Base-by-base conservation (phyloP, 2,329 filamentous ascomycete genomes). In the Fusarium sp. region DNA sequence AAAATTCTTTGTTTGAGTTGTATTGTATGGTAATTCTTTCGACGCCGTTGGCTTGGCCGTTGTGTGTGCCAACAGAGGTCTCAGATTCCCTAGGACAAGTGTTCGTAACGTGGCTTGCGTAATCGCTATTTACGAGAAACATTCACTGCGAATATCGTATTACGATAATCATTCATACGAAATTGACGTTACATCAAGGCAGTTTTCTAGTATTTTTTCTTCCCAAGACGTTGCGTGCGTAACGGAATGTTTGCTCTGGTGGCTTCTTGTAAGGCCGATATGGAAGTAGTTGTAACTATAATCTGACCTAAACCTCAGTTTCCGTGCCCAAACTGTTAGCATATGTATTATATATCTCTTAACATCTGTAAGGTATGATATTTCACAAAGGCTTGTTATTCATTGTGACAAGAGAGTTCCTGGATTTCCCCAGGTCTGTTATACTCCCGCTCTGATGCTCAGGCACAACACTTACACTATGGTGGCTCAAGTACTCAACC, bases 91-190 rank as follows among this genome's bases (percentile, higher is more conserved):
- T 48, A 49, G 65, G 65, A 69, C 65, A 69, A 65, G 65, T 69
- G 66, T 69, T 55, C 59, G 41, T 65, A 49, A 57, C 38, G 48
- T 56, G 65, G 66, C 66, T 69, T 69, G 65, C 66, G 59, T 69
- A 69, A 69, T 59, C 52, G 46, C 27, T 25, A 44, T 54, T 54
- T 59, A 59, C 49, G 16, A 41, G 15, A 41, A 16, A 39, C 37
- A 52, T 46, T 38, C 7, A 33, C 66, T 52, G 19, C 10, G 8
- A 21, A 11, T 12, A 19, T 29, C n/a, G 35, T 52, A 16, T 52
- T 33, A n/a, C 29, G 35, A 51, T 19, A n/a, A 37, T 35, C 23
- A 52, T 37, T 15, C 7, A 23, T 33, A 27, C 16, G 42, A 55
- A 31, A 25, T 15, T 27, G 21, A 39, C 16, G n/a, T 31, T 45